These are phyloP conservation scores for Nigrospora osmanthi DNA, from an alignment of 2,329 filamentous ascomycete species.

Conservation along the genomic window DNA sequence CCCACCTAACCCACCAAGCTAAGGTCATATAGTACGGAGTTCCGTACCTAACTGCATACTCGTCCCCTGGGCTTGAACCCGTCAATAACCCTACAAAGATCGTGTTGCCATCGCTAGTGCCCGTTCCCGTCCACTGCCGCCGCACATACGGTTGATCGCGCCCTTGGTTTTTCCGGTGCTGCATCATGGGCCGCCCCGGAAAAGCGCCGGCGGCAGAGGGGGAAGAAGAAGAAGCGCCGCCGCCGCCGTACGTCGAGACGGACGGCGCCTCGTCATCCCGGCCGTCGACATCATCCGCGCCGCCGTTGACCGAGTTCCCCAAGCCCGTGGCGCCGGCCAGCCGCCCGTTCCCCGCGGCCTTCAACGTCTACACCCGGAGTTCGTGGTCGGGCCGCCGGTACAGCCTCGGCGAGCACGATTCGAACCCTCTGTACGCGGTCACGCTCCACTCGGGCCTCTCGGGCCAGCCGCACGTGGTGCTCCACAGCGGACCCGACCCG, in stretches of 20 bases:
- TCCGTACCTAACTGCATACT: too few species aligned
- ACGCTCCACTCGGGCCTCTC: constrained; percentile 15
- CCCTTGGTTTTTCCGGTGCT: background rate
- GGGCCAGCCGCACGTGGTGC: constrained; percentile 18
- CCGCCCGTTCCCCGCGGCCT: constrained; percentile 22
- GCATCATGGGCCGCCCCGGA: constrained; percentile 4
- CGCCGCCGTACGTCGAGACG: constrained; percentile 2
- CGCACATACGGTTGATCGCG: too few species aligned
- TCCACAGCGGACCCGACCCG: constrained; percentile 24
- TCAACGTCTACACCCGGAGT: constrained; percentile 21
- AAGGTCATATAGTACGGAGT: too few species aligned
- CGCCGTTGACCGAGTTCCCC: background rate
- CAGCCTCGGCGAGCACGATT: constrained; percentile 21
- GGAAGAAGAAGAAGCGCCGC: constrained; percentile 1
- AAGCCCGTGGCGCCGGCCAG: background rate
- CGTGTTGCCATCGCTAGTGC: too few species aligned
- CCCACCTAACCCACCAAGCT: too few species aligned
- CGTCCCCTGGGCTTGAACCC: too few species aligned
- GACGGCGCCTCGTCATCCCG: background rate
- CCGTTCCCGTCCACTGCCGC: too few species aligned
- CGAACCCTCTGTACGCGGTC: constrained; percentile 23
- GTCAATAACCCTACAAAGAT: too few species aligned
- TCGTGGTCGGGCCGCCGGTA: constrained; percentile 7
- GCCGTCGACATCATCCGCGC: background rate
- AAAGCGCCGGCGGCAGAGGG: constrained; percentile 1